Evolutionary conservation across 2,329 filamentous ascomycete species (phyloP).

Genomic region (Colletotrichum lindemuthianum): DNA sequence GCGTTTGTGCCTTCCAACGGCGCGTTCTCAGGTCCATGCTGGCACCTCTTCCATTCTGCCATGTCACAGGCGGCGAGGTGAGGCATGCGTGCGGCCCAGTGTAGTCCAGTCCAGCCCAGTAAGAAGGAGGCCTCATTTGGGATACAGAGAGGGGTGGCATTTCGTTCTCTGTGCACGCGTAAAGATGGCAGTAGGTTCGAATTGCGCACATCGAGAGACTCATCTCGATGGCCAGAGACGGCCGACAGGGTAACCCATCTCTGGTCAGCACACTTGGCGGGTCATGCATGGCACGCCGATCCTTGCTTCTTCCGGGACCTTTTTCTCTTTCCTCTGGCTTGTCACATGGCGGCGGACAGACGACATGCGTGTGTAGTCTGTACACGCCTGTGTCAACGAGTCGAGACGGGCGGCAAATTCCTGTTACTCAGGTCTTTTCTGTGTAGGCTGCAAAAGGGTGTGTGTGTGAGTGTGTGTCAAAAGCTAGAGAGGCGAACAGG

Average conservation of each 20-base stretch:
- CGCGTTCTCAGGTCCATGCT: too few species aligned
- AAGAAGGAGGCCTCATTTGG: too few species aligned
- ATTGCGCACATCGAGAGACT: background rate
- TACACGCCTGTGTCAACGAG: background rate
- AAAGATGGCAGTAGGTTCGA: background rate
- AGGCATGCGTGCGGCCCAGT: too few species aligned
- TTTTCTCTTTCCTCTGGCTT: background rate
- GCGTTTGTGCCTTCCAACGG: background rate
- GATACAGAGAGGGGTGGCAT: too few species aligned
- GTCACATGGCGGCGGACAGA: constrained; percentile 22
- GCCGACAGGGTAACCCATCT: background rate
- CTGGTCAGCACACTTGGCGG: background rate
- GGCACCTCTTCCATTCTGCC: too few species aligned
- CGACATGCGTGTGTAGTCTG: background rate
- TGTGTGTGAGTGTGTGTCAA: background rate
- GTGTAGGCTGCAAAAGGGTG: too few species aligned
- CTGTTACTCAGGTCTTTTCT: background rate
- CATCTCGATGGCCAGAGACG: constrained; percentile 18
- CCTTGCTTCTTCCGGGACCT: constrained; percentile 10
- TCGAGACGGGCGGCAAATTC: background rate
- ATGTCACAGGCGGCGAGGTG: too few species aligned
- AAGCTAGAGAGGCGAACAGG: background rate
- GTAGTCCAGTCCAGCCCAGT: too few species aligned
- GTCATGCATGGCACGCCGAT: background rate
- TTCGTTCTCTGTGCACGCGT: background rate